These are phyloP conservation scores for Fagopyrum homotropicum DNA, from an alignment of 148 eudicot genomes.

Conservation along the genomic window DNA sequence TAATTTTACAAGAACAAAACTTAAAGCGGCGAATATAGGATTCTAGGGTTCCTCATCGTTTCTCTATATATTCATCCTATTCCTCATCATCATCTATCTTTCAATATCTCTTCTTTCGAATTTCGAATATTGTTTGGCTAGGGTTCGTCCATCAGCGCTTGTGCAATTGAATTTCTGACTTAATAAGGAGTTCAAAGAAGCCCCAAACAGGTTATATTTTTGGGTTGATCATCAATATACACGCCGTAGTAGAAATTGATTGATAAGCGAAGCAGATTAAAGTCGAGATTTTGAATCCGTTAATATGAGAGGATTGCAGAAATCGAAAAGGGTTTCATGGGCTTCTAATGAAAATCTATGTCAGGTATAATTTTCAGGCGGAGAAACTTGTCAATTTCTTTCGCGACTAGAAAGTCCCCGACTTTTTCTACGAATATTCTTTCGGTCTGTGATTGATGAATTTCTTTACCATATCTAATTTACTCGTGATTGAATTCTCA, in stretches of 20 bases:
- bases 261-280: constrained; percentile 3
- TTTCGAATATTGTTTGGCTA: neutral
- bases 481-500: neutral
- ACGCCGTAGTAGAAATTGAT: neutral
- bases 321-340: constrained; percentile 5
- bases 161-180: neutral
- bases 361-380: neutral
- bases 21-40: too few species aligned
- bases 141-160: neutral
- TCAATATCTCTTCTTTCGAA: neutral
- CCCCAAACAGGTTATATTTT: neutral
- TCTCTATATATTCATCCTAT: neutral
- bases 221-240: neutral
- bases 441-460: neutral
- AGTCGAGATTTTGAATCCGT: neutral
- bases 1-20: too few species aligned
- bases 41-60: too few species aligned
- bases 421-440: neutral
- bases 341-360: constrained; percentile 3
- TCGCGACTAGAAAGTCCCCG: neutral
- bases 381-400: neutral
- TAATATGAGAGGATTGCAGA: constrained; percentile 4
- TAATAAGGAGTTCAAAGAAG: neutral
- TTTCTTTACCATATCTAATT: neutral
- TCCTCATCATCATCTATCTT: neutral